Conservation (phyloP, 352 stramenopile genomes). For the Phytophthora hibernalis region DNA sequence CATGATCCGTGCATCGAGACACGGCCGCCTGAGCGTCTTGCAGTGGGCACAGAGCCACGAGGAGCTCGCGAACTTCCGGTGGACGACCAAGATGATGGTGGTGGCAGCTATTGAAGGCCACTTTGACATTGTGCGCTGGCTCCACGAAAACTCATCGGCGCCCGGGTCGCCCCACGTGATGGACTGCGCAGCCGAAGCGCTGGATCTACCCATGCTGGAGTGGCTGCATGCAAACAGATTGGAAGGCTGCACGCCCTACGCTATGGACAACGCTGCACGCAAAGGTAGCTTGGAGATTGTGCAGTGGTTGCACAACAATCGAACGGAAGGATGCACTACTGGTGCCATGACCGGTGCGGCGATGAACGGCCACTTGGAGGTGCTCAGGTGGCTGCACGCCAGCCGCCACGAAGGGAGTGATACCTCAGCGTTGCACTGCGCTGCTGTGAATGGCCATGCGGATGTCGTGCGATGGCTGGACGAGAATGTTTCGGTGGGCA, state of each 20-base stretch:
- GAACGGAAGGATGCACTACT: conserved; percentile 39
- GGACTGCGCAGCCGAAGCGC: conserved; percentile 44
- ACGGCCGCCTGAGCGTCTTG: conserved; percentile 33
- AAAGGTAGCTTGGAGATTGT: conserved; percentile 44
- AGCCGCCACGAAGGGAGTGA: conserved; percentile 43
- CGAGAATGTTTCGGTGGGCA: conserved; percentile 22
- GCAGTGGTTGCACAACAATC: conserved; percentile 37
- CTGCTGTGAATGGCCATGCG: conserved; percentile 37
- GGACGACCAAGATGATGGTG: conserved; percentile 47
- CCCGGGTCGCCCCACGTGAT: conserved; percentile 43
- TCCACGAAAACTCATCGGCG: conserved; percentile 38
- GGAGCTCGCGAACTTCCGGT: conserved; percentile 22
- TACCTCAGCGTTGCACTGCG: conserved; percentile 35
- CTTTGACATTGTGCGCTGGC: conserved; percentile 47
- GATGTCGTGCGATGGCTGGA: conserved; percentile 35
- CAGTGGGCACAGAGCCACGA: conserved; percentile 30
- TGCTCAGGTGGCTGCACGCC: conserved; percentile 41
- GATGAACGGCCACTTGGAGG: conserved; percentile 41
- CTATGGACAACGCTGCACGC: conserved; percentile 44
- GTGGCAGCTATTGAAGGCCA: conserved; percentile 53
- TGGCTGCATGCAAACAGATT: conserved; percentile 46
- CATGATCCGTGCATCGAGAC: conserved; percentile 36
- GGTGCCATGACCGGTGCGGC: conserved; percentile 41
- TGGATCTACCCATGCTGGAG: conserved; percentile 39
- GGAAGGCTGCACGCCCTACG: conserved; percentile 46